Base-by-base conservation (phyloP, 805 yeast genomes). In the Saturnispora zaruensis region DNA sequence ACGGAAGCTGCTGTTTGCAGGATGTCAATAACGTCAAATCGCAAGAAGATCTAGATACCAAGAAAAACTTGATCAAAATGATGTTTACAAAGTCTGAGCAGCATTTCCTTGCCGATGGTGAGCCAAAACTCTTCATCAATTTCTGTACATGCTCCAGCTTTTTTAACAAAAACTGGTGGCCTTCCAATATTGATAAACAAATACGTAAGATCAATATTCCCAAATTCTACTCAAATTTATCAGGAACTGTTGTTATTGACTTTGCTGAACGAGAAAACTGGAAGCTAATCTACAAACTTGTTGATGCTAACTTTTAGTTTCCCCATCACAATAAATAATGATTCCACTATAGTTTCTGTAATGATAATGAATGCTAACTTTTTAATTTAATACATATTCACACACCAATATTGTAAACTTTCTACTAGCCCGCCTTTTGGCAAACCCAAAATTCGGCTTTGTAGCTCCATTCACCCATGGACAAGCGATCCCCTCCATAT, bases 81-180 rank as follows among this genome's bases (percentile, higher is more conserved):
- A 73, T 81, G 60, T 69, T 82, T 40, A 62, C 71, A 37, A 72
- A 72, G 46, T 85, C 91, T 2, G 61, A 63, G 32, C 70, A 76
- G 21, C 48, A 56, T 41, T 20, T 24, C 11, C 25, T 21, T 6
- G 4, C 26, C 2, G 46, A 50, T 26, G 74, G 77, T 65, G 23
- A 75, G 73, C 70, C 76, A 45, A 84, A 82, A 64, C 67, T 85
- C 55, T 84, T 77, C 58, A 66, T 85, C 53, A 85, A 85, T 67
- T 85, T 82, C 64, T 79, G 87, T 51, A 76, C 88, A 1, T 91
- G 84, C 16, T 74, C 89, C 41, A 82, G 82, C 65, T 82, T 84
- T 62, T 82, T 81, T 65, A 78, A 82, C 65, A 79, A 72, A 46
- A 73, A 70, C 44, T 84, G 87, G 64, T 85, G 93, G 93, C 93